Evolutionary conservation across 148 eudicot species (phyloP).

Genomic region (Camellia sinensis): DNA sequence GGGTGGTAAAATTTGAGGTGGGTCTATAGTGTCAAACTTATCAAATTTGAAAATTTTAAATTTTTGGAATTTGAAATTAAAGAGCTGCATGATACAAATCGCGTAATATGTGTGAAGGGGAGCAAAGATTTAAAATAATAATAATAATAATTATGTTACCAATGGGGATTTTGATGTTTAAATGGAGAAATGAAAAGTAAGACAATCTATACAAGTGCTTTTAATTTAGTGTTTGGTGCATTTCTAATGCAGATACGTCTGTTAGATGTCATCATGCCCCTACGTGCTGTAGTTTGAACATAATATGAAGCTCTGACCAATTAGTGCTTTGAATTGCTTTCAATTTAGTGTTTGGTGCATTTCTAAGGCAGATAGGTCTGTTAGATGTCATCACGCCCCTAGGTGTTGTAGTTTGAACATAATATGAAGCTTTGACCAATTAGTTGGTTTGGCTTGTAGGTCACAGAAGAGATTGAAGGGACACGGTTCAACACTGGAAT

Average conservation of each 20-base stretch:
- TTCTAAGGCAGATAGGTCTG: neutral
- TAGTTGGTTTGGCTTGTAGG: conserved; percentile 39
- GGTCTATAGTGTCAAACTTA: neutral
- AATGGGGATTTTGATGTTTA: neutral
- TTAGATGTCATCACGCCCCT: neutral
- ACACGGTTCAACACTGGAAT: conserved; percentile 98
- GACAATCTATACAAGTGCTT: neutral
- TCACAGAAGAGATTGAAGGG: conserved; percentile 85
- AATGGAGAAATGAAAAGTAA: neutral
- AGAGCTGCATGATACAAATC: neutral
- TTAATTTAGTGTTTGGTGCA: neutral
- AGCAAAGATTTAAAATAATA: neutral
- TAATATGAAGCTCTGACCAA: neutral
- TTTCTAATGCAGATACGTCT: neutral
- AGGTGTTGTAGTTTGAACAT: neutral
- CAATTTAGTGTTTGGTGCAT: neutral
- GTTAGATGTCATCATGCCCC: neutral
- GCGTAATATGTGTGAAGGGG: neutral
- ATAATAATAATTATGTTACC: too few relatives aligned
- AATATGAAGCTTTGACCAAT: neutral
- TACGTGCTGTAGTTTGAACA: neutral
- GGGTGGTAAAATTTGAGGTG: neutral
- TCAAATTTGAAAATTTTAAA: neutral
- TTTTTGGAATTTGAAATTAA: neutral
- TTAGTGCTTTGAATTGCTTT: conserved; percentile 7